Evolutionary conservation across 2,329 filamentous ascomycete genomes (phyloP).

Genomic region (Penicillium olsonii): DNA sequence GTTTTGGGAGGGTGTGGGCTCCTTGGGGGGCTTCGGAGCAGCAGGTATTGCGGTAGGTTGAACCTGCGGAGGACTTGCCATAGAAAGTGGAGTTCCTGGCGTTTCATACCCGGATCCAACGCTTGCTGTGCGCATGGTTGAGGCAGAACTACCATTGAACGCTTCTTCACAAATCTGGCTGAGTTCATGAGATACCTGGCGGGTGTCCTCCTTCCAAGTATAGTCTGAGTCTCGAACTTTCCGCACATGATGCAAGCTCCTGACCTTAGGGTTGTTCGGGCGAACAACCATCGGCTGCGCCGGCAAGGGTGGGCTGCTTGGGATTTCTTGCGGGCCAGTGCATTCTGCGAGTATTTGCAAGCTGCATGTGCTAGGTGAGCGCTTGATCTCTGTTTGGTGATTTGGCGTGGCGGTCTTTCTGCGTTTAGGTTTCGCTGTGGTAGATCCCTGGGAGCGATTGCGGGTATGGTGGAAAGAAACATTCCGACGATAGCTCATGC

Average conservation of each 20-base stretch:
- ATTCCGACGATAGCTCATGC: constrained; percentile 59
- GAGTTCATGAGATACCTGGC: constrained; percentile 80
- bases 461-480: constrained; percentile 64
- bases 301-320: constrained; percentile 42
- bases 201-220: constrained; percentile 72
- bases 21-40: constrained; percentile 37
- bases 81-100: constrained; percentile 50
- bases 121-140: constrained; percentile 51
- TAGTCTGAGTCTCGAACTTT: constrained; percentile 47
- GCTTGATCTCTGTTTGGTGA: constrained; percentile 26
- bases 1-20: constrained; percentile 55
- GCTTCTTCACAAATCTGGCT: constrained; percentile 90
- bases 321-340: constrained; percentile 24
- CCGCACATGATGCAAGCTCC: constrained; percentile 40
- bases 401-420: constrained; percentile 16
- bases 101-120: constrained; percentile 50
- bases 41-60: constrained; percentile 22
- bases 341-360: constrained; percentile 25
- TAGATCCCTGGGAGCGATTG: constrained; percentile 36
- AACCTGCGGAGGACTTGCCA: constrained; percentile 31
- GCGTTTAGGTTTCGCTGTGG: constrained; percentile 23
- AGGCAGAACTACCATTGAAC: constrained; percentile 70
- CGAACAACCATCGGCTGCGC: constrained; percentile 42
- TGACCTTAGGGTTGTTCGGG: constrained; percentile 30
- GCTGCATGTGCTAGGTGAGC: constrained; percentile 28